These are phyloP conservation scores for Mortierella antarctica DNA, from an alignment of 192 early-diverging fungal species.

Conservation along the genomic window DNA sequence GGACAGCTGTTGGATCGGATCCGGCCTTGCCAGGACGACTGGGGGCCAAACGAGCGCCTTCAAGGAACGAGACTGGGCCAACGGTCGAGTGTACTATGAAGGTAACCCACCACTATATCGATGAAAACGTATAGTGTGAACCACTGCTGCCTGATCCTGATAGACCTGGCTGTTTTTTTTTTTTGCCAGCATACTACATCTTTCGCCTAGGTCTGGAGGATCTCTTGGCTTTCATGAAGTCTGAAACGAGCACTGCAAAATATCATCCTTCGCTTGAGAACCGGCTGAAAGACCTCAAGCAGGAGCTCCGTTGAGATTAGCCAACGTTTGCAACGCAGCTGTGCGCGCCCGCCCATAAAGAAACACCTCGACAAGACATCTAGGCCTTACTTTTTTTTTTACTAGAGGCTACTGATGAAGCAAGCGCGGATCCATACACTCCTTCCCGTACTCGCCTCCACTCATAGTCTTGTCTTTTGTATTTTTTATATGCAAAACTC, in stretches of 20 bases:
- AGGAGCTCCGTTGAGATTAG: background rate
- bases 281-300: slow-evolving; percentile 22
- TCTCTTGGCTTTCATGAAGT: slow-evolving; percentile 16
- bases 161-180: background rate
- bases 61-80: slow-evolving; percentile 19
- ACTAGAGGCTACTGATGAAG: too few species aligned
- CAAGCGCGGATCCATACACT: too few species aligned
- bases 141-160: background rate
- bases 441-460: too few species aligned
- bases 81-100: slow-evolving; percentile 21
- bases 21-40: background rate
- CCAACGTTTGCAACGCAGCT: too few species aligned
- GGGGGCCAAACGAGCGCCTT: slow-evolving; percentile 1
- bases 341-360: too few species aligned
- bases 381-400: too few species aligned
- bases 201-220: slow-evolving; percentile 25
- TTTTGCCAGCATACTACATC: slow-evolving; percentile 12
- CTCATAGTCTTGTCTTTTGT: too few species aligned
- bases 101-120: background rate
- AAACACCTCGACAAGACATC: too few species aligned
- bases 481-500: too few species aligned
- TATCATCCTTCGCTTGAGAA: slow-evolving; percentile 2
- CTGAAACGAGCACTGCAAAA: background rate
- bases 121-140: background rate
- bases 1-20: slow-evolving; percentile 27